Evolutionary conservation across 129 eudicot species (phyloP), one percentile per base, ranked within the genome.

Genomic region (Helianthus tuberosus): DNA sequence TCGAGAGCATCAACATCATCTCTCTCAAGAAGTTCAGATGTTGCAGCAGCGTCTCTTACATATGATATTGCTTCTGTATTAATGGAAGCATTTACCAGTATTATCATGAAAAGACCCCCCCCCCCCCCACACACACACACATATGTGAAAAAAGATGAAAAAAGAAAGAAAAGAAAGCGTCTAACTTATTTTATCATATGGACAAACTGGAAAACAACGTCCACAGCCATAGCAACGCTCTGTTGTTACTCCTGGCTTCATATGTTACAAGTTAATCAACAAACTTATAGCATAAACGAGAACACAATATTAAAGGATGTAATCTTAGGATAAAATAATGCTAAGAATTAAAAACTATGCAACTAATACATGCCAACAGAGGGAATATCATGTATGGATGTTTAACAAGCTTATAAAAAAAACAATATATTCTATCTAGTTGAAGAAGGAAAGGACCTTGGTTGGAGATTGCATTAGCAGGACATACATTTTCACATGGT

Each of bases 221-320:
- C 98, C 98, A 79, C 98, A 94, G 49, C 98, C 97, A 71, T 94
- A 94, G 82, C 98, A 94, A 63, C 97, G 91, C 51, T 90, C 96
- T 58, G 93, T 85, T 6, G 83, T 68, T 47, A 94, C 97, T 59
- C 97, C 98, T 68, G 80, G 84, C 96, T 90, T 81, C 84, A 81
- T 69, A 69, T 46, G 47, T 74, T 48, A 77, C 67, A 38, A 74
- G 64, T 14, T 23, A 29, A 71, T 25, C 36, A 69, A 47, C 17
- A 8, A 27, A 36, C 23, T 70, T 36, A 43, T 64, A 14, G 44
- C 68, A 64, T 14, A 64, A 5, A 35, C 15, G 14, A 61, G 46
- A 61, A 61, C 17, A 35, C 46, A 39, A 13, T 29, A 25, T 8
- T 25, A 13, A 12, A 50, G 46, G 47, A 49, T 49, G 25, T 49